phyloP scores from a whole-genome alignment of 2,329 filamentous ascomycete genomes.

The Akanthomyces muscarius region DNA sequence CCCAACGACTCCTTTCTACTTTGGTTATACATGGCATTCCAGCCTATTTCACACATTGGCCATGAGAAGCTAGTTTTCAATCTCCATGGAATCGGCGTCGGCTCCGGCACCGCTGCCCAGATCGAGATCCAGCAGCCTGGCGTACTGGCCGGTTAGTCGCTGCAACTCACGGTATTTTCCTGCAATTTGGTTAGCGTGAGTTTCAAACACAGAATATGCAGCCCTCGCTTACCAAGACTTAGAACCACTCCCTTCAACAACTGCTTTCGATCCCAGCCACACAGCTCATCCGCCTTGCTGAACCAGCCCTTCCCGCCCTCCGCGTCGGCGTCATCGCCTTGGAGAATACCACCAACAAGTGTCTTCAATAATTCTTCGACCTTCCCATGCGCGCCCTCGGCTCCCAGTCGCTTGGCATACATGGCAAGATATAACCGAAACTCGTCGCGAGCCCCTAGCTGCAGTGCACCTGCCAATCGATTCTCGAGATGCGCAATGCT shows the following conservation, averaged over 20 bases:
- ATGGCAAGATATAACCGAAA: constrained; percentile 95
- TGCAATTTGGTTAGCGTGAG: constrained; percentile 40
- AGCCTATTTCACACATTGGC: background rate
- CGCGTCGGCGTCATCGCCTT: constrained; percentile 41
- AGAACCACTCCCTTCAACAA: constrained; percentile 86
- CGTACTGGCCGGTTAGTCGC: constrained; percentile 91
- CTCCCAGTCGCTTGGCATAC: constrained; percentile 94
- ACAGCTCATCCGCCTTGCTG: constrained; percentile 66
- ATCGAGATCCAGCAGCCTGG: constrained; percentile 68
- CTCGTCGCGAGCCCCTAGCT: constrained; percentile 82
- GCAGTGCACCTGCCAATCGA: constrained; percentile 81
- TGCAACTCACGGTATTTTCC: constrained; percentile 95
- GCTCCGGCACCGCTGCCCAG: constrained; percentile 40
- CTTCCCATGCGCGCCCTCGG: constrained; percentile 81
- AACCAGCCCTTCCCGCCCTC: constrained; percentile 57
- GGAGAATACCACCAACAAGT: constrained; percentile 68
- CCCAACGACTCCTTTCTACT: constrained; percentile 7
- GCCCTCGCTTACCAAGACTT: constrained; percentile 69
- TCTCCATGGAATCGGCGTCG: constrained; percentile 42
- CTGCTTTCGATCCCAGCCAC: constrained; percentile 86
- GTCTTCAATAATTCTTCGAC: constrained; percentile 87
- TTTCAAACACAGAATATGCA: background rate
- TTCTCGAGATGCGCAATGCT: constrained; percentile 96
- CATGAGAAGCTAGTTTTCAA: constrained; percentile 29
- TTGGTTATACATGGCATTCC: constrained; percentile 11